These are phyloP conservation scores for Suillus fuscotomentosus DNA, from an alignment of 768 basidiomycete genomes.

Conservation along the genomic window DNA sequence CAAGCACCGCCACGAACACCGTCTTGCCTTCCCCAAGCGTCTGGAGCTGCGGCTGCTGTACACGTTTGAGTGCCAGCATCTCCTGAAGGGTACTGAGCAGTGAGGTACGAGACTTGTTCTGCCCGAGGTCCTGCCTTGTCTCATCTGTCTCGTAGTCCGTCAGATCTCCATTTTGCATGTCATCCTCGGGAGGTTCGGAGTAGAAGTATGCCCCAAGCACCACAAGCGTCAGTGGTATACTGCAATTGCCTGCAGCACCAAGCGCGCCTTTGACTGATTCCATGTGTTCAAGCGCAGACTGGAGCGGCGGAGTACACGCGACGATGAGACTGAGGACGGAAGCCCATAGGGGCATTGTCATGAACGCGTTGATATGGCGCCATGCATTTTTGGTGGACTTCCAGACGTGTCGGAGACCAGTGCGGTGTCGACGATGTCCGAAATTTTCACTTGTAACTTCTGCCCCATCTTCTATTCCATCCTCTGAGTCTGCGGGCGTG, in stretches of 20 bases:
- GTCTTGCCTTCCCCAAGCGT: constrained; percentile 77
- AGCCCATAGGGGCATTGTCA: constrained; percentile 64
- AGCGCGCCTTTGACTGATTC: constrained; percentile 69
- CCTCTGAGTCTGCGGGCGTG: constrained; percentile 7
- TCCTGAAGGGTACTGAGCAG: constrained; percentile 42
- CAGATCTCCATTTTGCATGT: constrained; percentile 11
- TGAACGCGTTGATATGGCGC: neutral
- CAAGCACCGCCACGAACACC: constrained; percentile 76
- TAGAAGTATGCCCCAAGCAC: constrained; percentile 95
- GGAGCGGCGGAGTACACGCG: constrained; percentile 73
- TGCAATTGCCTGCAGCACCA: constrained; percentile 66
- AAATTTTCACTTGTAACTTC: constrained; percentile 11
- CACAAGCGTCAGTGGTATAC: constrained; percentile 85
- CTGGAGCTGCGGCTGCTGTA: neutral
- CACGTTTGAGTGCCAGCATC: constrained; percentile 36
- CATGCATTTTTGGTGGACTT: neutral
- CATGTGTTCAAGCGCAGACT: constrained; percentile 64
- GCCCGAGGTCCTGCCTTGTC: neutral
- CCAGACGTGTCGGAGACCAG: constrained; percentile 9
- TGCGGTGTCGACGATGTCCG: constrained; percentile 18
- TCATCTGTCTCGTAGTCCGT: neutral
- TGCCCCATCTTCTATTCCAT: constrained; percentile 20
- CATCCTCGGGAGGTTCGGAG: constrained; percentile 31
- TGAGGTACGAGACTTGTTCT: constrained; percentile 29
- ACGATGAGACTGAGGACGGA: constrained; percentile 73